These are phyloP conservation scores for Aspergillus ochraceoroseus DNA, from an alignment of 2,329 filamentous ascomycete genomes.

Conservation along the genomic window DNA sequence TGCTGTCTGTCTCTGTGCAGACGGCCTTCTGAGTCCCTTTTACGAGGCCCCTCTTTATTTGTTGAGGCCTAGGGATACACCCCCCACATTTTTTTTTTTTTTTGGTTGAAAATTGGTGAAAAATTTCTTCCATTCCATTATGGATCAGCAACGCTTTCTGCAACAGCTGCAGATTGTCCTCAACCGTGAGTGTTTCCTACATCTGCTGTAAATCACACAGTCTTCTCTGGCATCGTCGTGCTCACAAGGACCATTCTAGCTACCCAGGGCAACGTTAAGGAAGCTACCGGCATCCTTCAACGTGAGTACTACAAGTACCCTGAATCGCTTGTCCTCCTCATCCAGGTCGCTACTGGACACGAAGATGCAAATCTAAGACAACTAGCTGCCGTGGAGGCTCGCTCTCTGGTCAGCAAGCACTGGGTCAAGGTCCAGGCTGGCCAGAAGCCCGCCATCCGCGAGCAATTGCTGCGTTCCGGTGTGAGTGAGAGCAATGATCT, in stretches of 20 bases:
- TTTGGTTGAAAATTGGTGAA: background rate
- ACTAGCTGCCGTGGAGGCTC: slow-evolving; percentile 83
- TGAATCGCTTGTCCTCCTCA: slow-evolving; percentile 74
- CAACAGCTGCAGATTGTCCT: slow-evolving; percentile 82
- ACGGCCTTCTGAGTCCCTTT: slow-evolving; percentile 26
- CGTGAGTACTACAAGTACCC: slow-evolving; percentile 89
- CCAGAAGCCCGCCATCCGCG: slow-evolving; percentile 74
- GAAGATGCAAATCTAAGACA: slow-evolving; percentile 69
- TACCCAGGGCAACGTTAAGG: slow-evolving; percentile 83
- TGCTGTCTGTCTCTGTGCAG: slow-evolving; percentile 31
- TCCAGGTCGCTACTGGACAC: slow-evolving; percentile 83
- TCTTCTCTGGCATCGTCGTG: no score
- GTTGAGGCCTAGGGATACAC: slow-evolving; percentile 19
- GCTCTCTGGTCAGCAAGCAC: slow-evolving; percentile 76
- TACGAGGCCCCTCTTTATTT: slow-evolving; percentile 15
- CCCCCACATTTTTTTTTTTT: slow-evolving; percentile 7
- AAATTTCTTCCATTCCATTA: slow-evolving; percentile 37
- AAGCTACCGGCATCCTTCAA: slow-evolving; percentile 81
- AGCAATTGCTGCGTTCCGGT: slow-evolving; percentile 76
- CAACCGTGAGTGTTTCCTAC: slow-evolving; percentile 61
- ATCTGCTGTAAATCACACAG: background rate
- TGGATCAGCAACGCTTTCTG: slow-evolving; percentile 80
- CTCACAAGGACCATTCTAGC: slow-evolving; percentile 49
- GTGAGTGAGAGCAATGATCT: slow-evolving; percentile 72
- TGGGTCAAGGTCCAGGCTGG: slow-evolving; percentile 69